Conservation (phyloP, 2,329 filamentous ascomycete species). For the Cadophora luteo-olivacea region DNA sequence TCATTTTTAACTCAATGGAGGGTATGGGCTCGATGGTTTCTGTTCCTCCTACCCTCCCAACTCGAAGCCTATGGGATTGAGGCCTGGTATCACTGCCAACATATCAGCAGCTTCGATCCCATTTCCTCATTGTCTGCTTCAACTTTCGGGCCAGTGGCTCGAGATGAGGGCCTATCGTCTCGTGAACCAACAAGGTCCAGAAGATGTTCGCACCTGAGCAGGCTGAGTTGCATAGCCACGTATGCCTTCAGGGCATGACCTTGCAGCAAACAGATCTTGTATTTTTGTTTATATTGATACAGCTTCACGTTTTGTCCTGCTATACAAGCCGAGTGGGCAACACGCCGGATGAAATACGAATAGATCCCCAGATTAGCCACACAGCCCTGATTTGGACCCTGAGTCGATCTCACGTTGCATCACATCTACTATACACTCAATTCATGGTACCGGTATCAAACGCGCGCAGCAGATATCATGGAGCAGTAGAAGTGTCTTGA, state of each 20-base stretch:
- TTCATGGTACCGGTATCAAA: not conserved
- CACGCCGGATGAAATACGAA: not conserved
- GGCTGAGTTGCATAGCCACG: not conserved
- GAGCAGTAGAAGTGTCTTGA: not conserved
- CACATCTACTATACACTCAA: not conserved
- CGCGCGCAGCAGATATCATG: not conserved
- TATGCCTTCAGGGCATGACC: slow-evolving; percentile 6
- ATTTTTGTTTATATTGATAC: not conserved
- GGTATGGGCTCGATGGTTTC: too few species aligned
- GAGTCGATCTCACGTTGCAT: slow-evolving; percentile 4
- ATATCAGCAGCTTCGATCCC: too few species aligned
- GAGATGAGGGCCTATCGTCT: too few species aligned
- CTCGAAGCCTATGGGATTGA: too few species aligned
- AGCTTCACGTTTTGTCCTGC: not conserved
- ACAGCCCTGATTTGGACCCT: not conserved
- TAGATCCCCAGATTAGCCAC: not conserved
- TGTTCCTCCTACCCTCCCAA: too few species aligned
- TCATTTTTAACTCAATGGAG: too few species aligned
- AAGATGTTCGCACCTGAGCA: not conserved
- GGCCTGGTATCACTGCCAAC: too few species aligned
- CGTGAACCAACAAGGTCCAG: too few species aligned
- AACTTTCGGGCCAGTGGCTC: too few species aligned
- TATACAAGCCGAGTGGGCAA: not conserved
- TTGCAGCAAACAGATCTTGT: not conserved
- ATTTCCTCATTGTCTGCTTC: too few species aligned